A percentile compares a stretch with the other conserved stretches of the same genome.
Conservation (phyloP, 2,329 filamentous ascomycete genomes). For the Sporothrix globosa region DNA sequence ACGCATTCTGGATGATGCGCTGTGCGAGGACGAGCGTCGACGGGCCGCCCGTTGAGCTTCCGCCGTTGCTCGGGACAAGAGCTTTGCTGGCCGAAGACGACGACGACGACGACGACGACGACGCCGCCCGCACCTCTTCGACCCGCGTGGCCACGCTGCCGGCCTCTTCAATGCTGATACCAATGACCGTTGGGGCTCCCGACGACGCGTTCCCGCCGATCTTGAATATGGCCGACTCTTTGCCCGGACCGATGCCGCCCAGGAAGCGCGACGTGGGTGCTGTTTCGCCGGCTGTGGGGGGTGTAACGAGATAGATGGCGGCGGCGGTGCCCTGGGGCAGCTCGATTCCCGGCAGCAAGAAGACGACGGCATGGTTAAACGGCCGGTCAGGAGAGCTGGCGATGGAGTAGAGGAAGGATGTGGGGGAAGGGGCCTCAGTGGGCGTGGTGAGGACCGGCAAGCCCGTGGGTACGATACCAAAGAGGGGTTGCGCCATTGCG, state of each 20-base stretch:
- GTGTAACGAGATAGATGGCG: conserved; percentile 80
- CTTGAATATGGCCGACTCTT: conserved; percentile 91
- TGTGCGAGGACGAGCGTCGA: conserved; percentile 81
- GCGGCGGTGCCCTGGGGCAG: conserved; percentile 79
- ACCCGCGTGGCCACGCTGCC: conserved; percentile 72
- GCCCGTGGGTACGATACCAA: conserved; percentile 64
- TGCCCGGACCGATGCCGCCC: conserved; percentile 85
- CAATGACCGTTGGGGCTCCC: conserved; percentile 59
- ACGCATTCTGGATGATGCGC: conserved; percentile 93
- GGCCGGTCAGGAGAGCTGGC: conserved; percentile 47
- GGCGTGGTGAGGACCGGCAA: conserved; percentile 60
- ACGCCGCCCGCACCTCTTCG: conserved; percentile 55
- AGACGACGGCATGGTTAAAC: conserved; percentile 85
- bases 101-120: conserved; percentile 38
- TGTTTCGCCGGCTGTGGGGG: conserved; percentile 43
- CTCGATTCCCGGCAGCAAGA: conserved; percentile 76
- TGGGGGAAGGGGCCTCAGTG: conserved; percentile 56
- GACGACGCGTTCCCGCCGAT: conserved; percentile 50
- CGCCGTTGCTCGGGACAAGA: conserved; percentile 37
- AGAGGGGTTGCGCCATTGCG: conserved; percentile 53
- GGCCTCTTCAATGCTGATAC: conserved; percentile 78
- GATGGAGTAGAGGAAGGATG: conserved; percentile 61
- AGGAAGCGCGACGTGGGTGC: conserved; percentile 63
- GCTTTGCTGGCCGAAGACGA: conserved; percentile 40
- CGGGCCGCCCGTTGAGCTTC: conserved; percentile 8